A percentile compares a stretch with the other conserved stretches of the same genome.
phyloP scores from a whole-genome alignment of 108 stramenopile genomes.

The Cyclotella distinguenda region DNA sequence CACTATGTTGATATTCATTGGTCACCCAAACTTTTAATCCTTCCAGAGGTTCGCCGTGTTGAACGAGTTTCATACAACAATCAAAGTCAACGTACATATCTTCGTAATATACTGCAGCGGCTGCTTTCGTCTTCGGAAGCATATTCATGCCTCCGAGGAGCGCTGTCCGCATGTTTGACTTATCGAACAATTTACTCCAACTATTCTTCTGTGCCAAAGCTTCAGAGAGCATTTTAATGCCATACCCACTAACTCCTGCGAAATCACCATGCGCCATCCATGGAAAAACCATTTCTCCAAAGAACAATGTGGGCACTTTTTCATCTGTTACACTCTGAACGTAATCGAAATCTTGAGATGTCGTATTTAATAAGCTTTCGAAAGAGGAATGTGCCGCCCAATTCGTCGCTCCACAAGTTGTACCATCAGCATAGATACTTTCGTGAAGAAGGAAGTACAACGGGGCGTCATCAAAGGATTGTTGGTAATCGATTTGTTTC shows the following conservation, averaged over 20 bases:
- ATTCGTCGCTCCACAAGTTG: slow-evolving; percentile 49
- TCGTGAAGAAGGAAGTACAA: slow-evolving; percentile 93
- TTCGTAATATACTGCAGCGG: slow-evolving; percentile 89
- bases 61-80: slow-evolving; percentile 55
- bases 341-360: slow-evolving; percentile 57
- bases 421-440: slow-evolving; percentile 85
- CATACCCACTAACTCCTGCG: slow-evolving; percentile 64
- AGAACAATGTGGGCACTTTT: slow-evolving; percentile 63
- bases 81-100: slow-evolving; percentile 96
- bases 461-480: slow-evolving; percentile 91
- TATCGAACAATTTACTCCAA: slow-evolving; percentile 82
- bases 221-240: slow-evolving; percentile 65
- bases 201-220: slow-evolving; percentile 71
- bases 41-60: slow-evolving; percentile 66
- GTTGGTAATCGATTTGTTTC: slow-evolving; percentile 71
- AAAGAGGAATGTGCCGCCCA: slow-evolving; percentile 83
- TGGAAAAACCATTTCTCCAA: slow-evolving; percentile 94
- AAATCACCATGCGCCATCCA: slow-evolving; percentile 92
- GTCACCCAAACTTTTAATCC: slow-evolving; percentile 81
- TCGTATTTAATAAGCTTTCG: slow-evolving; percentile 24
- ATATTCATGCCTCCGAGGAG: slow-evolving; percentile 23
- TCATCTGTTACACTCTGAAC: slow-evolving; percentile 33
- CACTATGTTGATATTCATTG: slow-evolving; percentile 94
- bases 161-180: slow-evolving; percentile 57
- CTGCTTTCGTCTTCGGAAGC: slow-evolving; percentile 44